These are phyloP conservation scores for Wickerhamomyces chaumierensis DNA, from an alignment of 805 yeast species.

Conservation along the genomic window DNA sequence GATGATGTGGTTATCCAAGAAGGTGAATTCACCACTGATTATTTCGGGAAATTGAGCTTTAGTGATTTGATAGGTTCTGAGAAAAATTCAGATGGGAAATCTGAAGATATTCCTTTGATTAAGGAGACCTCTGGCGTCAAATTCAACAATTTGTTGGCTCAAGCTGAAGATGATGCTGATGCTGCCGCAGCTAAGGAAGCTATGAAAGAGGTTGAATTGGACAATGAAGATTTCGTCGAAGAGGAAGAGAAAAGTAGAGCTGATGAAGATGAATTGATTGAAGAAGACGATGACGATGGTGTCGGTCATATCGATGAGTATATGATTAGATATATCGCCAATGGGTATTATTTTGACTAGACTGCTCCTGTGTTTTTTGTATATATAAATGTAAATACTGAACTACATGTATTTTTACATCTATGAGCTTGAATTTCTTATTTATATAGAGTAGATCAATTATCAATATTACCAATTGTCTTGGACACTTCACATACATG, in stretches of 20 bases:
- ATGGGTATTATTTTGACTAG: conserved; percentile 53
- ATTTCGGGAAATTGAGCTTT: conserved; percentile 79
- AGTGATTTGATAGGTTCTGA: conserved; percentile 62
- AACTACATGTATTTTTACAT: too few species aligned
- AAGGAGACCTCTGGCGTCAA: conserved; percentile 21
- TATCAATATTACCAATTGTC: too few species aligned
- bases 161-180: conserved; percentile 92
- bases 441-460: too few species aligned
- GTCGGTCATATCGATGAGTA: conserved; percentile 89
- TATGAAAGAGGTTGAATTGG: conserved; percentile 73
- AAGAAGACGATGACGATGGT: conserved; percentile 32
- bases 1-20: conserved; percentile 95
- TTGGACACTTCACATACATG: too few species aligned
- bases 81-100: too few species aligned
- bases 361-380: neutral
- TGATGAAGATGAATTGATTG: conserved; percentile 11
- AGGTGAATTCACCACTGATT: conserved; percentile 97
- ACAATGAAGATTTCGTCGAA: conserved; percentile 64
- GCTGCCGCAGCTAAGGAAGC: conserved; percentile 85
- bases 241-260: conserved; percentile 34
- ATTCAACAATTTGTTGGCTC: conserved; percentile 60
- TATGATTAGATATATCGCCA: conserved; percentile 85
- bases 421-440: too few species aligned
- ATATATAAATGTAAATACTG: too few species aligned
- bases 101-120: conserved; percentile 22